phyloP scores from a whole-genome alignment of 2,329 filamentous ascomycete species.

The Colletotrichum theobromicola region DNA sequence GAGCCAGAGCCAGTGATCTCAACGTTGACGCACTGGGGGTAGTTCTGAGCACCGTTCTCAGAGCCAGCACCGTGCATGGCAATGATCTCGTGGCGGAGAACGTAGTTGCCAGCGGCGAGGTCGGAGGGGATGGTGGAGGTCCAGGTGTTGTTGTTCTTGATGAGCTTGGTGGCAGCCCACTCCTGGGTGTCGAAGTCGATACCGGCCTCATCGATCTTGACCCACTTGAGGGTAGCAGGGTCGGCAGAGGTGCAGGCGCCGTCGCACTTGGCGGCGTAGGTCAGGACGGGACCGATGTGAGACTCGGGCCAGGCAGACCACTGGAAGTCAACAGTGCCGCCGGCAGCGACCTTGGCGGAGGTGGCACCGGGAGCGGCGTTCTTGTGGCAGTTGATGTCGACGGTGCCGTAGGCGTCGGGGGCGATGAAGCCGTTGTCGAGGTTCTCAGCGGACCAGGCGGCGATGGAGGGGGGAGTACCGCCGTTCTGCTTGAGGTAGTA shows the following conservation, averaged over 20 bases:
- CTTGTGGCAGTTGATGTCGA: slow-evolving; percentile 54
- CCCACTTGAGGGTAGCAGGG: slow-evolving; percentile 59
- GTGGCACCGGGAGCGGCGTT: slow-evolving; percentile 40
- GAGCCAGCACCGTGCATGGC: slow-evolving; percentile 49
- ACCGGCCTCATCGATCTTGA: slow-evolving; percentile 67
- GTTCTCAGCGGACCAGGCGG: slow-evolving; percentile 46
- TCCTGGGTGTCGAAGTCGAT: slow-evolving; percentile 44
- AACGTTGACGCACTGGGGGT: slow-evolving; percentile 57
- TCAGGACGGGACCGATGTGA: slow-evolving; percentile 61
- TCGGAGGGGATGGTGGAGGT: slow-evolving; percentile 35
- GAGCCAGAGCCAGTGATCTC: slow-evolving; percentile 46
- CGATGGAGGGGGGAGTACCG: slow-evolving; percentile 21
- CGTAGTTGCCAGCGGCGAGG: slow-evolving; percentile 46
- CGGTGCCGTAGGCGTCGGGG: slow-evolving; percentile 38
- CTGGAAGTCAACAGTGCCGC: slow-evolving; percentile 42
- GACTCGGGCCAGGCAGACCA: slow-evolving; percentile 48
- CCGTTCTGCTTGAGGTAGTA: slow-evolving; percentile 25
- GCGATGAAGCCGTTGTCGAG: slow-evolving; percentile 58
- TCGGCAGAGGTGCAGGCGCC: slow-evolving; percentile 61
- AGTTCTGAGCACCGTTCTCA: slow-evolving; percentile 54
- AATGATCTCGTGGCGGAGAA: slow-evolving; percentile 58
- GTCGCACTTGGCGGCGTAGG: slow-evolving; percentile 66
- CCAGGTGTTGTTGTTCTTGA: slow-evolving; percentile 40
- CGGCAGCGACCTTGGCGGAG: slow-evolving; percentile 42
- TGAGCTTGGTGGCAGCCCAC: slow-evolving; percentile 46